These are phyloP conservation scores for Aspergillus texensis DNA, from an alignment of 2,329 filamentous ascomycete species.

Conservation along the genomic window DNA sequence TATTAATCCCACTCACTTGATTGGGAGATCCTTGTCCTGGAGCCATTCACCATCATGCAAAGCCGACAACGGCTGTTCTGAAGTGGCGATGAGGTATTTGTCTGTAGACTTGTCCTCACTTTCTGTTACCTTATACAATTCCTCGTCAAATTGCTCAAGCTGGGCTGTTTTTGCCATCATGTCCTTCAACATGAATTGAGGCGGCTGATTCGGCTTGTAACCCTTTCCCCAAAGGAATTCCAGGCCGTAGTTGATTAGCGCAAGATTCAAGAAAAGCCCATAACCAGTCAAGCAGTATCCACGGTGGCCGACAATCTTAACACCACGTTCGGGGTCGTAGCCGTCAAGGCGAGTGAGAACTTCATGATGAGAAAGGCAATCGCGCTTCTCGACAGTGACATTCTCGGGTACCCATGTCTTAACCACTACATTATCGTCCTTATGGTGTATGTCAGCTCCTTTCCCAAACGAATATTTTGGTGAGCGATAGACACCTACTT, in stretches of 20 bases:
- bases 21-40: slow-evolving; percentile 77
- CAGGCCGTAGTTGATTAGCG: slow-evolving; percentile 91
- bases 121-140: slow-evolving; percentile 91
- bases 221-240: slow-evolving; percentile 82
- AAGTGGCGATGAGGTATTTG: slow-evolving; percentile 82
- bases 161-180: slow-evolving; percentile 99
- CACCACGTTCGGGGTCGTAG: slow-evolving; percentile 88
- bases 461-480: neutral
- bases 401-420: slow-evolving; percentile 81
- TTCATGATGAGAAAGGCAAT: slow-evolving; percentile 88
- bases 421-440: slow-evolving; percentile 78
- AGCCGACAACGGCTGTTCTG: slow-evolving; percentile 91
- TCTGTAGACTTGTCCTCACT: slow-evolving; percentile 84
- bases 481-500: slow-evolving; percentile 53
- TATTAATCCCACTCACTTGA: slow-evolving; percentile 62
- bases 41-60: slow-evolving; percentile 96
- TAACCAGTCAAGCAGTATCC: slow-evolving; percentile 91
- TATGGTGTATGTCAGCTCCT: neutral
- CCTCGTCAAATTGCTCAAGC: slow-evolving; percentile 95
- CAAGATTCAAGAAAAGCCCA: slow-evolving; percentile 89
- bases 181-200: slow-evolving; percentile 92
- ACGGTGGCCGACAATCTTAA: slow-evolving; percentile 91
- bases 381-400: slow-evolving; percentile 71
- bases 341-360: slow-evolving; percentile 85
- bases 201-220: slow-evolving; percentile 81